Percentiles rank a stretch among this genome's conserved stretches.
These are phyloP conservation scores for Gossypium australe DNA, from an alignment of 345 rosid species.

Conservation along the genomic window DNA sequence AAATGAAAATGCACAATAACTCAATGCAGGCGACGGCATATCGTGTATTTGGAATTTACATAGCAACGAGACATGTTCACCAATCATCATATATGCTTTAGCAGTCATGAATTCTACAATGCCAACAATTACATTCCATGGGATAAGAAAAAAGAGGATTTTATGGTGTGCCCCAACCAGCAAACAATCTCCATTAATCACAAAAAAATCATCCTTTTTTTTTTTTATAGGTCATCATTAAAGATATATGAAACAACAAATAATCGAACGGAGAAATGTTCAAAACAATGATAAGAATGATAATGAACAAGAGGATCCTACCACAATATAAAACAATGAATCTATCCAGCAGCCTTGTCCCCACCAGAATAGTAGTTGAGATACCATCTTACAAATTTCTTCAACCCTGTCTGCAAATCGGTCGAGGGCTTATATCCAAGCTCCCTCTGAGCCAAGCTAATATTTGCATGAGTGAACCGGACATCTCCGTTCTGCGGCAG, in stretches of 20 bases:
- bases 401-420: constrained; percentile 78
- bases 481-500: constrained; percentile 94
- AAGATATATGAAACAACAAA: constrained; percentile 26
- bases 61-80: constrained; percentile 39
- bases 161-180: constrained; percentile 22
- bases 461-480: constrained; percentile 86
- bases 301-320: constrained; percentile 41
- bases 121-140: constrained; percentile 38
- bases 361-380: constrained; percentile 57
- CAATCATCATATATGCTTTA: constrained; percentile 40
- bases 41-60: constrained; percentile 34
- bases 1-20: background rate
- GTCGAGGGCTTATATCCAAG: constrained; percentile 84
- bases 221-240: constrained; percentile 15
- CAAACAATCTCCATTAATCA: constrained; percentile 32
- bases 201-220: constrained; percentile 14
- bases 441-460: constrained; percentile 72
- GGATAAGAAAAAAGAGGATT: constrained; percentile 12
- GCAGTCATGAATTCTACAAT: constrained; percentile 36
- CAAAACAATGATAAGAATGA: constrained; percentile 46
- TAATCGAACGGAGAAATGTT: constrained; percentile 28
- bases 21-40: background rate
- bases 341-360: constrained; percentile 51
- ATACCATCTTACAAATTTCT: constrained; percentile 93
- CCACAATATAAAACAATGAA: constrained; percentile 24